Percentiles rank a stretch among this genome's conserved stretches.
phyloP scores from a whole-genome alignment of 2,329 filamentous ascomycete genomes.

The Calonectria honghensis region DNA sequence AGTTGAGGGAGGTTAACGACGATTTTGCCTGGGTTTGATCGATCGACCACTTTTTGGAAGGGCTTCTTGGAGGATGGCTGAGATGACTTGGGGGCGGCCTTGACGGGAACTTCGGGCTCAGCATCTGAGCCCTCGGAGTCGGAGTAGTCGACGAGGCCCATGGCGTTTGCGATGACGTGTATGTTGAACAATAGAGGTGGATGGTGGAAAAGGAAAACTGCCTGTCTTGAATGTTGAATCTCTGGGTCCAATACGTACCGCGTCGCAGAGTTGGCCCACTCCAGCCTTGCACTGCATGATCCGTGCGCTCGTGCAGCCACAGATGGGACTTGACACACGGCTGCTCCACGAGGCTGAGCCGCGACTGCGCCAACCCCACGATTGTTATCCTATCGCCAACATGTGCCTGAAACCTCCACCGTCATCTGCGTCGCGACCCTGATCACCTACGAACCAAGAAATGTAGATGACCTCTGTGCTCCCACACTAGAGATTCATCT shows the following conservation, averaged over 20 bases:
- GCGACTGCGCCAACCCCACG: constrained; percentile 38
- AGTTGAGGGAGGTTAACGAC: constrained; percentile 83
- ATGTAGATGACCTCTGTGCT: constrained; percentile 43
- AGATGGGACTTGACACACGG: constrained; percentile 34
- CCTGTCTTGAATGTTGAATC: constrained; percentile 18
- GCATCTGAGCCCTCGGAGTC: constrained; percentile 88
- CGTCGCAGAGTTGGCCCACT: constrained; percentile 41
- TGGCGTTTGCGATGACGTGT: constrained; percentile 59
- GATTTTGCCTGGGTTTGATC: constrained; percentile 88
- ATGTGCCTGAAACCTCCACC: constrained; percentile 31
- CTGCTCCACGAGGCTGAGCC: constrained; percentile 47
- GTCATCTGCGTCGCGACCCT: constrained; percentile 7
- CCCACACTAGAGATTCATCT: constrained; percentile 9
- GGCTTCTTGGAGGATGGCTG: constrained; percentile 71
- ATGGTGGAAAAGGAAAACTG: constrained; percentile 1
- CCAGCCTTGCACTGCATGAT: constrained; percentile 36
- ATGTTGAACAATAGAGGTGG: not conserved
- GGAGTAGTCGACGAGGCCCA: constrained; percentile 89
- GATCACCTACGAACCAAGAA: constrained; percentile 33
- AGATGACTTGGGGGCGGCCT: constrained; percentile 57
- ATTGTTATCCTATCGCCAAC: constrained; percentile 39
- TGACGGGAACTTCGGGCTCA: constrained; percentile 64
- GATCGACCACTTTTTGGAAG: constrained; percentile 88
- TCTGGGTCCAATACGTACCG: constrained; percentile 27
- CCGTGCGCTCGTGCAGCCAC: constrained; percentile 49